phyloP scores from a whole-genome alignment of 2,329 filamentous ascomycete species.

The Colletotrichum siamense region DNA sequence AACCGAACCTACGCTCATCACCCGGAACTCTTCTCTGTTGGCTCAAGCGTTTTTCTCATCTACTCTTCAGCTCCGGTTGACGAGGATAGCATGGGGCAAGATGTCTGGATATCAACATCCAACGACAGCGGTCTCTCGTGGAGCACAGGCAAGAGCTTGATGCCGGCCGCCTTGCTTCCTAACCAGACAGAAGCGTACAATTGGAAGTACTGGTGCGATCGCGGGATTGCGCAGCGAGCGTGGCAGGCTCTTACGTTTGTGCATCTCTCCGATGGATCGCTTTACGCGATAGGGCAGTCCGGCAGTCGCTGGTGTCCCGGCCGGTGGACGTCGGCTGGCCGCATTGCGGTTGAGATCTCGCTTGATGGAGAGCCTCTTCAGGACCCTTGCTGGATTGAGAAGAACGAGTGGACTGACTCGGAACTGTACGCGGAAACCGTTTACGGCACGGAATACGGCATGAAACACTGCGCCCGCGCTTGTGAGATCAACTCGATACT shows the following conservation, averaged over 20 bases:
- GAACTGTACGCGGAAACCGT: slow-evolving; percentile 23
- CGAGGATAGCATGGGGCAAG: slow-evolving; percentile 30
- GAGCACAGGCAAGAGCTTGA: slow-evolving; percentile 17
- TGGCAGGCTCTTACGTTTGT: slow-evolving; percentile 23
- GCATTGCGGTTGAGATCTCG: slow-evolving; percentile 21
- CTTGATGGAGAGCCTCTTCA: slow-evolving; percentile 18
- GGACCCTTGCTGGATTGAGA: slow-evolving; percentile 27
- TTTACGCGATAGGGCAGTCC: slow-evolving; percentile 26
- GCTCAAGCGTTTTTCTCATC: slow-evolving; percentile 23
- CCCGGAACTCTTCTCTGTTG: slow-evolving; percentile 26
- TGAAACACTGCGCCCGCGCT: slow-evolving; percentile 22
- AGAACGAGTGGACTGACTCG: slow-evolving; percentile 23
- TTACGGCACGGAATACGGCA: slow-evolving; percentile 26
- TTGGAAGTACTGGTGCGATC: slow-evolving; percentile 29
- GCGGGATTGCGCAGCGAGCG: slow-evolving; percentile 25
- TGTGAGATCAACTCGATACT: slow-evolving; percentile 22
- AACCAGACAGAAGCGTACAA: slow-evolving; percentile 27
- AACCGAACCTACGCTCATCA: slow-evolving; percentile 30
- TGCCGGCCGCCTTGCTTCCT: slow-evolving; percentile 28
- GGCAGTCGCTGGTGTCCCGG: slow-evolving; percentile 19
- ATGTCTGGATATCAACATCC: slow-evolving; percentile 27
- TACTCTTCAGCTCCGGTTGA: slow-evolving; percentile 29
- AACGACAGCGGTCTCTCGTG: slow-evolving; percentile 26
- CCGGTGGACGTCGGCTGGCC: slow-evolving; percentile 20
- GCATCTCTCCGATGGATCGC: background rate